Conservation (phyloP, 345 rosid genomes). For the Euclidium syriacum region DNA sequence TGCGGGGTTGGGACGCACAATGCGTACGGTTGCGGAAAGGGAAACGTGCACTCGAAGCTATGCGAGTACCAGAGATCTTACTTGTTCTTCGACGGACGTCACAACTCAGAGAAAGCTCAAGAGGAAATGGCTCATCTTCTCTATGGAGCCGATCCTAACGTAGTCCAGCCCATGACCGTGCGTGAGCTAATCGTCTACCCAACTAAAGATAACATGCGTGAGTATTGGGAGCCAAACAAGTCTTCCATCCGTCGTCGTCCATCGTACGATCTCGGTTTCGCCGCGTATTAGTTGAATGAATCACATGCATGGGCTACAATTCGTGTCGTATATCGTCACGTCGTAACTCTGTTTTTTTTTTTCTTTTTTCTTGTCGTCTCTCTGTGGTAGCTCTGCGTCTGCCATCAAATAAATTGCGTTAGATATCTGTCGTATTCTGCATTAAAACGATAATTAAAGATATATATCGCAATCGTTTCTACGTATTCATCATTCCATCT, state of each 20-base stretch:
- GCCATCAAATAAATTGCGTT: too few relatives aligned
- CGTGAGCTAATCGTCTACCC: conserved; percentile 28
- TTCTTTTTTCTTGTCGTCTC: too few relatives aligned
- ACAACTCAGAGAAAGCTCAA: conserved; percentile 29
- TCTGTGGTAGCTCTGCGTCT: too few relatives aligned
- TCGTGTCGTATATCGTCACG: background rate
- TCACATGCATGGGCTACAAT: background rate
- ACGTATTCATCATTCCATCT: too few relatives aligned
- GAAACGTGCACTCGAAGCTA: conserved; percentile 24
- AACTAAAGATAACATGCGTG: conserved; percentile 13
- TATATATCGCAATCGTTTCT: too few relatives aligned
- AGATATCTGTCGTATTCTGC: too few relatives aligned
- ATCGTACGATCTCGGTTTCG: background rate
- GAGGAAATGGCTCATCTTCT: conserved; percentile 21
- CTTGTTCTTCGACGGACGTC: conserved; percentile 28
- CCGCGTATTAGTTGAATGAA: background rate
- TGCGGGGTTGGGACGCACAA: conserved; percentile 27
- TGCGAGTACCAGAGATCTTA: conserved; percentile 30
- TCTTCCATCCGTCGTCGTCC: background rate
- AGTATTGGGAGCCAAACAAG: conserved; percentile 2
- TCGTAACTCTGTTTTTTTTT: too few relatives aligned
- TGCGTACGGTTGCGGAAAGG: conserved; percentile 21
- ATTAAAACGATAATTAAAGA: too few relatives aligned
- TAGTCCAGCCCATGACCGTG: conserved; percentile 16
- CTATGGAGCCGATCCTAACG: conserved; percentile 15